These are phyloP conservation scores for Yarrowia deformans DNA, from an alignment of 805 yeast genomes.

Conservation along the genomic window DNA sequence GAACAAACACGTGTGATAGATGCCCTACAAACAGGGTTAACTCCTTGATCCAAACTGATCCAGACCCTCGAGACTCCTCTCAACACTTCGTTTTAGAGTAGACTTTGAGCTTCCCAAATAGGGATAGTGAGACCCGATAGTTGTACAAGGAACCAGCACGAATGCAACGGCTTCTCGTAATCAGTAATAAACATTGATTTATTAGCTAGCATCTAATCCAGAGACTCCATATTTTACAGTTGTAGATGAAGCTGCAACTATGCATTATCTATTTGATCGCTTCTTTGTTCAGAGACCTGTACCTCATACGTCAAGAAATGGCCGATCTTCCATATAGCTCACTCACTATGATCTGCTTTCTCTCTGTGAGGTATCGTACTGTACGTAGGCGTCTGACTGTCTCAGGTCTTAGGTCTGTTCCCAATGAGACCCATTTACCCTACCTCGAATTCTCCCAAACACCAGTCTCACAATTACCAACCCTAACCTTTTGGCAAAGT, in stretches of 20 bases:
- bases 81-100: conserved; percentile 3
- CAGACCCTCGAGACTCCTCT: not conserved
- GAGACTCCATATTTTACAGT: too few species aligned
- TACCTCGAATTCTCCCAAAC: not conserved
- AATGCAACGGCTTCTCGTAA: too few species aligned
- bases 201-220: too few species aligned
- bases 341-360: not conserved
- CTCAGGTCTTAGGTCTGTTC: too few species aligned
- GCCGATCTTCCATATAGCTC: not conserved
- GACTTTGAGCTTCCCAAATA: not conserved
- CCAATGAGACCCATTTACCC: conserved; percentile 12
- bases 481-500: conserved; percentile 25
- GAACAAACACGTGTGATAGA: not conserved
- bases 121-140: too few species aligned
- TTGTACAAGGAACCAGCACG: too few species aligned
- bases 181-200: too few species aligned
- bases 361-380: too few species aligned
- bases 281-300: too few species aligned
- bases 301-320: too few species aligned
- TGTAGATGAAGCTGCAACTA: not conserved
- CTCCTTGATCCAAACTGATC: not conserved
- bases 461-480: conserved; percentile 24
- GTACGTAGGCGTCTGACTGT: too few species aligned
- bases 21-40: conserved; percentile 1
- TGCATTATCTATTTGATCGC: conserved; percentile 7